phyloP scores from a whole-genome alignment of 202 grass and related monocot genomes.

The Tripidium arundinaceum region DNA sequence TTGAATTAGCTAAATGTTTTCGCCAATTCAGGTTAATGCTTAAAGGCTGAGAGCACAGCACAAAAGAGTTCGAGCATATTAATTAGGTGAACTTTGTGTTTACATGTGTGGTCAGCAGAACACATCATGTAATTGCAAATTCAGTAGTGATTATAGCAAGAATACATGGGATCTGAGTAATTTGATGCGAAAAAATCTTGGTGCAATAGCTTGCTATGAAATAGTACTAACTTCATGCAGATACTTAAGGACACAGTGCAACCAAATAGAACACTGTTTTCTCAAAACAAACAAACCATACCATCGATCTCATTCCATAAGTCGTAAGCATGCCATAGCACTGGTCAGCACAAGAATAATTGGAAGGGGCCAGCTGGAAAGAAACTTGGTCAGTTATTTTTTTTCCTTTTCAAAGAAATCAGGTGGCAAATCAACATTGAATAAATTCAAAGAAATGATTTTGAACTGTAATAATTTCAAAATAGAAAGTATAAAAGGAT shows the following conservation, averaged over 20 bases:
- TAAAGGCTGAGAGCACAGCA: neutral
- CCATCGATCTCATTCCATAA: constrained; percentile 59
- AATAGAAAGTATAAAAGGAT: neutral
- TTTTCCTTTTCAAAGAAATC: no score
- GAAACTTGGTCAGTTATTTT: neutral
- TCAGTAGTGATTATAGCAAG: no score
- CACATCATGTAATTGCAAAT: no score
- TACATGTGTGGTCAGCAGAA: neutral
- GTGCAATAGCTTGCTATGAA: neutral
- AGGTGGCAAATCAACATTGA: neutral
- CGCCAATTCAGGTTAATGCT: neutral
- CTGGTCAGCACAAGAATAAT: constrained; percentile 57
- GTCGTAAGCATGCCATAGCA: constrained; percentile 68
- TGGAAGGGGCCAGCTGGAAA: constrained; percentile 50
- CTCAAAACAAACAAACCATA: constrained; percentile 16
- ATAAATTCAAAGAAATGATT: neutral
- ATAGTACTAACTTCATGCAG: neutral
- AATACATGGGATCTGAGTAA: neutral
- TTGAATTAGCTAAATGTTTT: neutral
- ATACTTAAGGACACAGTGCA: neutral
- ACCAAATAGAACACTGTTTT: neutral
- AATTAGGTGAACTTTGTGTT: neutral
- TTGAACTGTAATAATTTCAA: neutral
- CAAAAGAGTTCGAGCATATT: neutral
- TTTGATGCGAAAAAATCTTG: neutral